Evolutionary conservation across 2,329 filamentous ascomycete genomes (phyloP), one percentile per base, ranked within the genome.

Genomic region (Colletotrichum limetticola): DNA sequence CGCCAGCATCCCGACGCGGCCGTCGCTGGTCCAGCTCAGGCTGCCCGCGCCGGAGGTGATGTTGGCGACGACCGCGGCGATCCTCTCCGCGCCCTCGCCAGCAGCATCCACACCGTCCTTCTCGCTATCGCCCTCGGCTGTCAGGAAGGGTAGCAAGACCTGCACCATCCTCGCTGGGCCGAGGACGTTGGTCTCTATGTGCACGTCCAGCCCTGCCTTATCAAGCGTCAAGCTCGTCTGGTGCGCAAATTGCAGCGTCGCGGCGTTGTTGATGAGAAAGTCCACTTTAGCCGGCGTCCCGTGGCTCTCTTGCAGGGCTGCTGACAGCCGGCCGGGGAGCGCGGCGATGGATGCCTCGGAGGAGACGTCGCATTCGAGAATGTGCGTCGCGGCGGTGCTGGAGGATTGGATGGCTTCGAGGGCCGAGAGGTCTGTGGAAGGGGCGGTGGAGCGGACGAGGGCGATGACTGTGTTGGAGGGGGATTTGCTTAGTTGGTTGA

Each of bases 131-230:
- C 26, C 19, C n/a, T 19, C 26, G 12, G 42, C 57, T 5, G 77
- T 32, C 65, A 53, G 82, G 76, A 52, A 79, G 37, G 77, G 76
- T 1, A 79, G 74, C 62, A 88, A 74, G 1, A 80, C 79, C 75
- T 86, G 80, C 0, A 86, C 81, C 7, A 83, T 80, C 69, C 85
- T 85, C 1, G 85, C 85, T 0, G 86, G 86, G 0, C 86, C 86
- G 22, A 87, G 67, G 4, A 87, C 85, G 67, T 88, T 88, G 74
- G 82, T 78, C 30, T 80, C 77, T 62, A 88, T 83, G 61, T 86
- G 83, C n/a, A 80, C 76, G 2, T 79, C 53, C 32, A 87, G 75
- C 2, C 79, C 81, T 1, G 79, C 78, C 0, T 82, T 75, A 11
- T 81, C 80, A 1, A 87, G 80, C 0, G 78, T 80, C 22, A 87